A percentile compares a stretch with the other conserved stretches of the same genome.
These are phyloP conservation scores for Scenedesmus sp. DNA, from an alignment of 163 green algal species.

Conservation along the genomic window DNA sequence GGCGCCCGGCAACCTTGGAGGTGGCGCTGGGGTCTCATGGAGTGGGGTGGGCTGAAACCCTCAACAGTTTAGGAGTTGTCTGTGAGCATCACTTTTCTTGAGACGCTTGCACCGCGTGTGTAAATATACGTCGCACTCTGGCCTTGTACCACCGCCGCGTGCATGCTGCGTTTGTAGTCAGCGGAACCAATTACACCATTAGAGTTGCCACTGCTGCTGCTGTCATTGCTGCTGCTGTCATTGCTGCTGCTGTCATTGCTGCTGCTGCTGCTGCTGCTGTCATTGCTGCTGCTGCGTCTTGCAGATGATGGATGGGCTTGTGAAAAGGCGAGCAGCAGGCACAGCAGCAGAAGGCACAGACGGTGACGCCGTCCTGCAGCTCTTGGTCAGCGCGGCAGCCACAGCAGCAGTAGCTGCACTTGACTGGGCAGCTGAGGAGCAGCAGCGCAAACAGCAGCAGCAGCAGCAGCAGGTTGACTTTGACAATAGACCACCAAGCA, in stretches of 20 bases:
- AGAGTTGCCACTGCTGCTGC: not conserved
- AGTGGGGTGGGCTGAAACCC: too few relatives aligned
- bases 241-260: not conserved
- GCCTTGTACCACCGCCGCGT: too few relatives aligned
- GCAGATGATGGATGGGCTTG: not conserved
- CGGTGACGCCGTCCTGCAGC: not conserved
- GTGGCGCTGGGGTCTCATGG: too few relatives aligned
- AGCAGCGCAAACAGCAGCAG: not conserved
- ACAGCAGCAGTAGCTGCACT: not conserved
- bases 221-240: not conserved
- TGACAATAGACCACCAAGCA: not conserved
- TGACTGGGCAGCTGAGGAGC: not conserved
- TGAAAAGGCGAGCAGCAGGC: not conserved
- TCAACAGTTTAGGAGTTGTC: too few relatives aligned
- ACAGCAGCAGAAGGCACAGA: not conserved
- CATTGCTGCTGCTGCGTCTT: not conserved
- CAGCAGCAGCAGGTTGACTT: not conserved
- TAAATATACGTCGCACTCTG: too few relatives aligned
- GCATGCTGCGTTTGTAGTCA: too few relatives aligned
- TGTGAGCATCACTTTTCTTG: too few relatives aligned
- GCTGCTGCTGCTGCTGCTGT: not conserved
- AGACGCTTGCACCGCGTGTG: too few relatives aligned
- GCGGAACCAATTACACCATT: too few relatives aligned
- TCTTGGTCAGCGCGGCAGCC: not conserved
- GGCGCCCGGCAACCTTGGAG: too few relatives aligned